Conservation (phyloP, 768 basidiomycete species). For the Dendrothele bispora region DNA sequence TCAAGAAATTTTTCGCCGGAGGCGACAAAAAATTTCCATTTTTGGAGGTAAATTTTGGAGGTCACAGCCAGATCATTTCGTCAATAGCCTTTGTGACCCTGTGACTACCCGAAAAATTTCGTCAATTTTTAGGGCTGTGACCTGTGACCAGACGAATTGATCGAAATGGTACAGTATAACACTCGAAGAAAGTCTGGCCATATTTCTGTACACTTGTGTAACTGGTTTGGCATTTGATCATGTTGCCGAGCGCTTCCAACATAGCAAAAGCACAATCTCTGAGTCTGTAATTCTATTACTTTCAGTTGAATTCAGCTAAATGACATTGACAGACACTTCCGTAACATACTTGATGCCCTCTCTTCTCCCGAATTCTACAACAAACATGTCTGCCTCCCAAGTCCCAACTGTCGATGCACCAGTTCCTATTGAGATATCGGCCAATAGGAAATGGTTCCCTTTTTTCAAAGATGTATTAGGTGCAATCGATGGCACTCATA, state of each 20-base stretch:
- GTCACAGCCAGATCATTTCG: too few species aligned
- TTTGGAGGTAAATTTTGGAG: too few species aligned
- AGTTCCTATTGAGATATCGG: conserved; percentile 8
- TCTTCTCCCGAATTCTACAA: conserved; percentile 6
- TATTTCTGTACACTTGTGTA: conserved; percentile 18
- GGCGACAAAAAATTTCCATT: too few species aligned
- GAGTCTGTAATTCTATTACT: too few species aligned
- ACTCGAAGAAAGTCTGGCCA: conserved; percentile 16
- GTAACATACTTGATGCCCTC: neutral
- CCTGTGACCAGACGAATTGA: too few species aligned
- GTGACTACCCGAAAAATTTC: too few species aligned
- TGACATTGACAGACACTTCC: neutral
- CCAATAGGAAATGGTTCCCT: conserved; percentile 20
- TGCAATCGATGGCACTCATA: conserved; percentile 26
- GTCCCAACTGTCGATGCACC: conserved; percentile 1
- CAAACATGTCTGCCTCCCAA: conserved; percentile 3
- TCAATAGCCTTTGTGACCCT: too few species aligned
- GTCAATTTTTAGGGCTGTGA: too few species aligned
- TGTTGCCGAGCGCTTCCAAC: conserved; percentile 22
- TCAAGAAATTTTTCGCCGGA: too few species aligned
- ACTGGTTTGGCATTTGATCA: conserved; percentile 17
- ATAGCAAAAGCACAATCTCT: conserved; percentile 20
- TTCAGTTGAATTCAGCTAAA: too few species aligned
- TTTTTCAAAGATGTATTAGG: conserved; percentile 23
- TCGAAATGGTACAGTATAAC: too few species aligned